Conservation (phyloP, 148 eudicot genomes). For the Spergularia bocconei region DNA sequence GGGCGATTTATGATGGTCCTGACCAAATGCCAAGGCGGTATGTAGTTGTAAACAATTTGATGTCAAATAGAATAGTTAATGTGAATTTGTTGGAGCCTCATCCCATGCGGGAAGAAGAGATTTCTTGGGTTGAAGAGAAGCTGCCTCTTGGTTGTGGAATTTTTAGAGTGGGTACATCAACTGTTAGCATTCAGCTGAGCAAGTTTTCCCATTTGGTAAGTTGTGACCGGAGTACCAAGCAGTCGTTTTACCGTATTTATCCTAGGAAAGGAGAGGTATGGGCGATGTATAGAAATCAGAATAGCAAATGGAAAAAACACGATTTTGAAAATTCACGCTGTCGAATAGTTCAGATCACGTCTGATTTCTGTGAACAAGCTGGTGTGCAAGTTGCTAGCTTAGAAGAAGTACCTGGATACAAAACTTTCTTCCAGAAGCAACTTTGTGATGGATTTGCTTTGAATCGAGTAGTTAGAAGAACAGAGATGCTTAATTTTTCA, state of each 20-base stretch:
- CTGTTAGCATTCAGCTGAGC: slow-evolving; percentile 23
- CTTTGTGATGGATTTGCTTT: slow-evolving; percentile 44
- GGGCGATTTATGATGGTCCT: slow-evolving; percentile 28
- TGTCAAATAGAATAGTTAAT: slow-evolving; percentile 12
- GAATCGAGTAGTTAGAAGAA: slow-evolving; percentile 35
- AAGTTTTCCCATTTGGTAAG: slow-evolving; percentile 50
- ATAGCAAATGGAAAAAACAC: slow-evolving; percentile 27
- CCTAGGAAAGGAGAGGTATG: slow-evolving; percentile 60
- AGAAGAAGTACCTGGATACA: slow-evolving; percentile 32
- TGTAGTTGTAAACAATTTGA: slow-evolving; percentile 25
- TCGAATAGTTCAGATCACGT: slow-evolving; percentile 31
- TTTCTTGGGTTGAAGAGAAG: slow-evolving; percentile 31
- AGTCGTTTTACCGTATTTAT: slow-evolving; percentile 41
- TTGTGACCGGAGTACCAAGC: slow-evolving; percentile 31
- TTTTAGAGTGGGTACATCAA: slow-evolving; percentile 33
- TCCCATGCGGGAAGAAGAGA: slow-evolving; percentile 27
- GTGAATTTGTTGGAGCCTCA: slow-evolving; percentile 28
- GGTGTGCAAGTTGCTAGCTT: slow-evolving; percentile 24
- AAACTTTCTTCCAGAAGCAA: slow-evolving; percentile 47
- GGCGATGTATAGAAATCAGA: slow-evolving; percentile 60
- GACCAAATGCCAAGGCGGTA: slow-evolving; percentile 33
- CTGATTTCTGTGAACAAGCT: slow-evolving; percentile 25
- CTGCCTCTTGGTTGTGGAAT: slow-evolving; percentile 30
- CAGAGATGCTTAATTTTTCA: slow-evolving; percentile 49
- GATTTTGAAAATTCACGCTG: slow-evolving; percentile 12